Percentiles rank a stretch among this genome's conserved stretches.
Evolutionary conservation across 768 basidiomycete species (phyloP).

Genomic region (Coprinopsis strossmayeri): DNA sequence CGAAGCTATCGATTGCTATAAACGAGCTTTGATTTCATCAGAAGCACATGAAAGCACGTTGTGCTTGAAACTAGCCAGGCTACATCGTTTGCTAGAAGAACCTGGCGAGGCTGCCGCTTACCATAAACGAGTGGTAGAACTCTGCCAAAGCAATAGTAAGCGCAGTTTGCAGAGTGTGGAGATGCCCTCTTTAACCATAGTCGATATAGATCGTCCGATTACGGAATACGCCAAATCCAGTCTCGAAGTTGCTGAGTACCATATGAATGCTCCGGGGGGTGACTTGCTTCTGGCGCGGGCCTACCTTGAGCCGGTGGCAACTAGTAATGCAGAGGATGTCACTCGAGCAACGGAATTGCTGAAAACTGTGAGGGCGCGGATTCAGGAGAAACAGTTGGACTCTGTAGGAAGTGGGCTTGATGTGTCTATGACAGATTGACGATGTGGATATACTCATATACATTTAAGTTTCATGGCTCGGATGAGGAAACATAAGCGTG

Average conservation of each 20-base stretch:
- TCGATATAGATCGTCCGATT: slow-evolving; percentile 51
- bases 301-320: slow-evolving; percentile 67
- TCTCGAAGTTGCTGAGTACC: slow-evolving; percentile 76
- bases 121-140: slow-evolving; percentile 74
- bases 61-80: slow-evolving; percentile 65
- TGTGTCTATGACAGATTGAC: no score
- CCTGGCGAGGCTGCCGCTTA: slow-evolving; percentile 64
- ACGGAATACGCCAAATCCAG: slow-evolving; percentile 82
- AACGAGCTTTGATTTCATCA: slow-evolving; percentile 80
- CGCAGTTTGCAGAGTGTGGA: no score
- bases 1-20: slow-evolving; percentile 89
- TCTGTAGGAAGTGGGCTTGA: no score
- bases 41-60: slow-evolving; percentile 72
- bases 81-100: slow-evolving; percentile 65
- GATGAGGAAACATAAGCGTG: no score
- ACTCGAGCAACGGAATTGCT: slow-evolving; percentile 66
- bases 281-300: slow-evolving; percentile 66
- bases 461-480: no score
- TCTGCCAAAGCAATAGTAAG: slow-evolving; percentile 59
- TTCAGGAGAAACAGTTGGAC: no score
- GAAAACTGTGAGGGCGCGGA: slow-evolving; percentile 41
- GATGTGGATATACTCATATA: no score
- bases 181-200: slow-evolving; percentile 15
- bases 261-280: slow-evolving; percentile 55
- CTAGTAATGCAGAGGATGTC: slow-evolving; percentile 80